Conservation (phyloP, 106 monocot genomes). For the Dendrobium huoshanense region DNA sequence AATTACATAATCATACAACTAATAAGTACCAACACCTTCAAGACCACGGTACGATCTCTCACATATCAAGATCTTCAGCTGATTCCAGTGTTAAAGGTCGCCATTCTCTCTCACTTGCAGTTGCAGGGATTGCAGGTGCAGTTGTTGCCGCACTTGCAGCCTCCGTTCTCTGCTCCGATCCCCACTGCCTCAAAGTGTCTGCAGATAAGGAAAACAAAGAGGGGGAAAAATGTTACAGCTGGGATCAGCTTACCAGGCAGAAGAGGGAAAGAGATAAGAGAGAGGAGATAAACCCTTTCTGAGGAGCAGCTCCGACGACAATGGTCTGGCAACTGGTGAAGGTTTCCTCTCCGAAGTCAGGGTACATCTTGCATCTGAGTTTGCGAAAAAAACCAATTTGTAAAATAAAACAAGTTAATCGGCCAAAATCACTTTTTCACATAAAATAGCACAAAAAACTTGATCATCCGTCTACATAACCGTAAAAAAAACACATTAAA, state of each 20-base stretch:
- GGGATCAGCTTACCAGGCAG: background rate
- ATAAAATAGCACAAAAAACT: background rate
- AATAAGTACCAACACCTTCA: background rate
- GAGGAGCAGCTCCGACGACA: slow-evolving; percentile 62
- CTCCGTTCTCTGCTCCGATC: slow-evolving; percentile 39
- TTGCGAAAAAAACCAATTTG: background rate
- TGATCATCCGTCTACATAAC: background rate
- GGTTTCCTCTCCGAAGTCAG: slow-evolving; percentile 16
- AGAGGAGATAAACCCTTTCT: slow-evolving; percentile 41
- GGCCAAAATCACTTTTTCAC: background rate
- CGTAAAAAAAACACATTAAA: background rate
- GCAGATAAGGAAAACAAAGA: background rate
- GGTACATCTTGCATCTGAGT: slow-evolving; percentile 56
- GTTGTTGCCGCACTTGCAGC: slow-evolving; percentile 65
- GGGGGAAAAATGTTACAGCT: background rate
- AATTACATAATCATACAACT: background rate
- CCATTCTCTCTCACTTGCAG: slow-evolving; percentile 30
- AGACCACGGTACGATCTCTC: background rate
- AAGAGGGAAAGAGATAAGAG: background rate
- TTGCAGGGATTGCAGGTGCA: slow-evolving; percentile 71
- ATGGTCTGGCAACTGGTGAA: slow-evolving; percentile 17
- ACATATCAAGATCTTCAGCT: background rate
- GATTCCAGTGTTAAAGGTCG: background rate
- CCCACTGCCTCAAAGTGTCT: slow-evolving; percentile 34
- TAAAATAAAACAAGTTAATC: background rate